Evolutionary conservation across 2,329 filamentous ascomycete species (phyloP).

Genomic region (Lachnellula occidentalis): DNA sequence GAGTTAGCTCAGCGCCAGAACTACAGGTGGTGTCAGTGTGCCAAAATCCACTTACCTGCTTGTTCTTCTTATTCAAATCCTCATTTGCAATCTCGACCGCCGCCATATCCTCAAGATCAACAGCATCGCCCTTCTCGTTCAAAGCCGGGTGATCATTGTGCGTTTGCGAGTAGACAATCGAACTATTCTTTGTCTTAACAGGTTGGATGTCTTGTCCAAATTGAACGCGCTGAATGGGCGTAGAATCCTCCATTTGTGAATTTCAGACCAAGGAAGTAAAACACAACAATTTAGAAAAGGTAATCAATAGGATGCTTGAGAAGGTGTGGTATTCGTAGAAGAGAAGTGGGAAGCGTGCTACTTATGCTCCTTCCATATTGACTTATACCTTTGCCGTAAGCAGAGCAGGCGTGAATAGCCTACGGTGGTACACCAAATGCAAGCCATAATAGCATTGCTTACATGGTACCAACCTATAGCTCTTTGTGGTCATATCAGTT

Average conservation of each 20-base stretch:
- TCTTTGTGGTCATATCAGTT: background rate
- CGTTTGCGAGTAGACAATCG: conserved; percentile 6
- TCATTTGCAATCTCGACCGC: conserved; percentile 21
- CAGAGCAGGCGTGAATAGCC: background rate
- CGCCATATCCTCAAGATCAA: conserved; percentile 22
- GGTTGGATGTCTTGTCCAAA: conserved; percentile 23
- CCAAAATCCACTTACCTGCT: conserved; percentile 21
- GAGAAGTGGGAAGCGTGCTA: background rate
- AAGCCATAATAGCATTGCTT: background rate
- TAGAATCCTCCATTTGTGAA: conserved; percentile 15
- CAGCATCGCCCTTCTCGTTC: conserved; percentile 14
- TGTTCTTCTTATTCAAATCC: conserved; percentile 28
- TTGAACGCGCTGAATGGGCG: conserved; percentile 13
- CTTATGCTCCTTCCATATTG: background rate
- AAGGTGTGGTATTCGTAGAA: background rate
- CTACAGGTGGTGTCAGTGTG: background rate
- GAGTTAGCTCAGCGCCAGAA: background rate
- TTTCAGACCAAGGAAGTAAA: background rate
- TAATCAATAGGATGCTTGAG: background rate
- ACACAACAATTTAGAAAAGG: background rate
- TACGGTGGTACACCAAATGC: background rate
- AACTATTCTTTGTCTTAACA: conserved; percentile 9
- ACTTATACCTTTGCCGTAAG: background rate
- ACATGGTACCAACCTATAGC: no score
- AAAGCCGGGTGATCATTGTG: conserved; percentile 8